Evolutionary conservation across 2,329 filamentous ascomycete species (phyloP).

Genomic region (Neofusicoccum ribis): DNA sequence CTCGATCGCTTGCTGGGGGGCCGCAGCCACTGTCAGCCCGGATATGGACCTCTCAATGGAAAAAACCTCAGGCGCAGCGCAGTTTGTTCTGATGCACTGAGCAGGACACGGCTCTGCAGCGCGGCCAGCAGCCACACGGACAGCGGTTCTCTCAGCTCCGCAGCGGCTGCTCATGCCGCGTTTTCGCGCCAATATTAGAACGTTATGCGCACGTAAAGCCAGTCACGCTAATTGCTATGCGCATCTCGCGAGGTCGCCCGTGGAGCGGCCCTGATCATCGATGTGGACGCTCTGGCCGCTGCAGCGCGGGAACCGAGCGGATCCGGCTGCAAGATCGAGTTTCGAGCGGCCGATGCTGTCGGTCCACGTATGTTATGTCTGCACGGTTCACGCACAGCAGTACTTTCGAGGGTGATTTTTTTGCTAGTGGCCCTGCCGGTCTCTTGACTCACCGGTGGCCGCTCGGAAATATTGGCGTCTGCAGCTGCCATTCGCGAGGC

Average conservation of each 20-base stretch:
- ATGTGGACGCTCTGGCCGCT: constrained; percentile 1
- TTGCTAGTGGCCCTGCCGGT: neutral
- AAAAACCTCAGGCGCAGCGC: neutral
- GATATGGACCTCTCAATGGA: neutral
- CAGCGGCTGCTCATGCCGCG: neutral
- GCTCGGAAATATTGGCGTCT: neutral
- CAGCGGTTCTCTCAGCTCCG: neutral
- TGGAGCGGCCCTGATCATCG: constrained; percentile 1
- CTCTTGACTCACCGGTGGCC: constrained; percentile 12
- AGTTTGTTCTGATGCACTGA: neutral
- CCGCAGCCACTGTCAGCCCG: neutral
- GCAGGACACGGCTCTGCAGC: neutral
- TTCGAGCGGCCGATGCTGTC: neutral
- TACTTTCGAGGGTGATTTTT: neutral
- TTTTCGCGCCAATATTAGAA: neutral
- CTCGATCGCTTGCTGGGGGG: constrained; percentile 1
- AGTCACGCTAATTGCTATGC: neutral
- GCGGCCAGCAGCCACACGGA: neutral
- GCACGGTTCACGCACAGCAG: neutral
- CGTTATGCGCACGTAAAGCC: neutral
- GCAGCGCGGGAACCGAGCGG: constrained; percentile 6
- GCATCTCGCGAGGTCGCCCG: neutral
- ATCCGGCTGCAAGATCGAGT: constrained; percentile 5
- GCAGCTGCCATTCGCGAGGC: constrained; percentile 5
- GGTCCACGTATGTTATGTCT: constrained; percentile 4